Evolutionary conservation across 768 basidiomycete genomes (phyloP).

Genomic region (Lanmaoa rubissima): DNA sequence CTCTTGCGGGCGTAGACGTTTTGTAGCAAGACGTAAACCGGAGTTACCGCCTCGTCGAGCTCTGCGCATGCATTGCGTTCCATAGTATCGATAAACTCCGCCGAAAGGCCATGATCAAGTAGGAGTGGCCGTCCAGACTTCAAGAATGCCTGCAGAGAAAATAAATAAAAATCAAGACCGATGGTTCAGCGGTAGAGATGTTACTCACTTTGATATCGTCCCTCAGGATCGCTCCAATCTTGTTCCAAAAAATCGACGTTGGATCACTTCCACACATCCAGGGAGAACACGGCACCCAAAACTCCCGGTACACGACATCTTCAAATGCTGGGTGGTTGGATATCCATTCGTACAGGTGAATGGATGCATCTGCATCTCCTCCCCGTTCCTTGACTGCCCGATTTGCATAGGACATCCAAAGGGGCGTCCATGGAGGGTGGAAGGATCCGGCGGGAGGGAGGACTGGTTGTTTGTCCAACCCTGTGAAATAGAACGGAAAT

Average conservation of each 20-base stretch:
- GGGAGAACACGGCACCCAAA: slow-evolving; percentile 62
- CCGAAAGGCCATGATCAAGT: slow-evolving; percentile 58
- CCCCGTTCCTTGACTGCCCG: slow-evolving; percentile 55
- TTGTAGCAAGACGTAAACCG: slow-evolving; percentile 55
- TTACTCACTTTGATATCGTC: slow-evolving; percentile 56
- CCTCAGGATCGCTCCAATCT: slow-evolving; percentile 45
- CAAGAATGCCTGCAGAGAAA: slow-evolving; percentile 53
- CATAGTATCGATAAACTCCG: slow-evolving; percentile 51
- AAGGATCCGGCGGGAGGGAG: slow-evolving; percentile 42
- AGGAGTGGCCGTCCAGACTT: slow-evolving; percentile 66
- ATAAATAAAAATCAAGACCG: background rate
- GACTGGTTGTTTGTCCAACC: slow-evolving; percentile 44
- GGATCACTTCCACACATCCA: slow-evolving; percentile 36
- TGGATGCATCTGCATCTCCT: slow-evolving; percentile 62
- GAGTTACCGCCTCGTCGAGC: slow-evolving; percentile 43
- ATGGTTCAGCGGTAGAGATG: background rate
- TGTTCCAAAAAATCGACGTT: slow-evolving; percentile 36
- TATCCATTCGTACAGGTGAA: slow-evolving; percentile 55
- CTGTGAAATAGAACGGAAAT: slow-evolving; percentile 68
- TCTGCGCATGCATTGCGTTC: slow-evolving; percentile 53
- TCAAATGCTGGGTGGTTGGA: slow-evolving; percentile 54
- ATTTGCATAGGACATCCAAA: slow-evolving; percentile 58
- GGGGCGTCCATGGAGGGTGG: slow-evolving; percentile 56
- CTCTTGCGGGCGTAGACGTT: slow-evolving; percentile 53
- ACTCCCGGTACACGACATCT: slow-evolving; percentile 53